Evolutionary conservation across 805 yeast genomes (phyloP).

Genomic region (Wickerhamiella cacticola): DNA sequence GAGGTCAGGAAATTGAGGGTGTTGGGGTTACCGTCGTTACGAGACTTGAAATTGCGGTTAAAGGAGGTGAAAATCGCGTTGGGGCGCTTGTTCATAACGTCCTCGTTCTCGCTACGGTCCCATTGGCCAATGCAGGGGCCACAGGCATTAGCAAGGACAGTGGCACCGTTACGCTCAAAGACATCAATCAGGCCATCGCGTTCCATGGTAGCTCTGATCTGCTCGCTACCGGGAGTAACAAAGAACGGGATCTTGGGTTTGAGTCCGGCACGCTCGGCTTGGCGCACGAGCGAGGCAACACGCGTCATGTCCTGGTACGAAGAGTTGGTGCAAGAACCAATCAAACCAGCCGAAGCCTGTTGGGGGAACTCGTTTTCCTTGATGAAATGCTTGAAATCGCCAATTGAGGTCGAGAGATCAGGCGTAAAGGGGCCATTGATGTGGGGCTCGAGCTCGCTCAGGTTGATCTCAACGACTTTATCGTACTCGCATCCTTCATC

Average conservation of each 20-base stretch:
- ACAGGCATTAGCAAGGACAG: conserved; percentile 92
- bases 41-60: conserved; percentile 94
- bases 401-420: conserved; percentile 86
- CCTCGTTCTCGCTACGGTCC: conserved; percentile 64
- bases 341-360: conserved; percentile 79
- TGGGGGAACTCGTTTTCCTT: conserved; percentile 73
- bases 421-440: conserved; percentile 98
- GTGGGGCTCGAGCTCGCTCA: conserved; percentile 81
- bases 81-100: conserved; percentile 51
- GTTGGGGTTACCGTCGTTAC: conserved; percentile 96
- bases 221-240: conserved; percentile 98
- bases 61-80: conserved; percentile 93
- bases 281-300: conserved; percentile 78
- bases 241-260: conserved; percentile 85
- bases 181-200: conserved; percentile 82
- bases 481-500: conserved; percentile 88
- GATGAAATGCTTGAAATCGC: conserved; percentile 64
- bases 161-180: conserved; percentile 79
- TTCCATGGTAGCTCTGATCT: conserved; percentile 91
- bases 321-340: conserved; percentile 97
- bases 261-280: conserved; percentile 76
- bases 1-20: conserved; percentile 98
- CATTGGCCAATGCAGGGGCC: conserved; percentile 99
- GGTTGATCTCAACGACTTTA: conserved; percentile 79
- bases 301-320: conserved; percentile 98